Evolutionary conservation across 2,329 filamentous ascomycete species (phyloP).

Genomic region (Ceratocystis ficicola): DNA sequence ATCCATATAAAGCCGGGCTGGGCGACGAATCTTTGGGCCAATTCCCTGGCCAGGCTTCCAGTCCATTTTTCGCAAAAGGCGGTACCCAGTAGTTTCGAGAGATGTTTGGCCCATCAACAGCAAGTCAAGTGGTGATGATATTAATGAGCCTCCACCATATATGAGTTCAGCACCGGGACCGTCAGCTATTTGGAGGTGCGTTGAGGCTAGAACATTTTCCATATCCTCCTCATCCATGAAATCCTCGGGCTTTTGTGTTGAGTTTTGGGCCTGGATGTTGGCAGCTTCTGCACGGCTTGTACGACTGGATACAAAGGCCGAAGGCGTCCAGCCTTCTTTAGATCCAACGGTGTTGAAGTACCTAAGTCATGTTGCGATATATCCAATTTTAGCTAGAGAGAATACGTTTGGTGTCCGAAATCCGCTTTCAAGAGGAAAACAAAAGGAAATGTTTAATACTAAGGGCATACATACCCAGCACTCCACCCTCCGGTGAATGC

Average conservation of each 20-base stretch:
- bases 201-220: slow-evolving; percentile 69
- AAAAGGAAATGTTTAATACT: background rate
- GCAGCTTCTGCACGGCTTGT: slow-evolving; percentile 47
- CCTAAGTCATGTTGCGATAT: slow-evolving; percentile 35
- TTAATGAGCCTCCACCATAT: background rate
- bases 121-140: slow-evolving; percentile 57
- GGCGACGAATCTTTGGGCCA: slow-evolving; percentile 69
- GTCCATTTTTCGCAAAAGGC: slow-evolving; percentile 80
- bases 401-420: background rate
- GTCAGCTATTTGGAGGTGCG: slow-evolving; percentile 58
- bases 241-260: slow-evolving; percentile 61
- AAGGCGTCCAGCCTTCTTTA: slow-evolving; percentile 93
- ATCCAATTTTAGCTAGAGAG: slow-evolving; percentile 24
- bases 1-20: slow-evolving; percentile 47
- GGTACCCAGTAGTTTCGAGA: slow-evolving; percentile 77
- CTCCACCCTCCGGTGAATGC: slow-evolving; percentile 95
- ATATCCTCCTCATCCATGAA: slow-evolving; percentile 98
- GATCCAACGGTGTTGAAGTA: slow-evolving; percentile 98
- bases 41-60: slow-evolving; percentile 93
- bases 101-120: slow-evolving; percentile 52
- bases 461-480: slow-evolving; percentile 52
- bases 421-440: background rate
- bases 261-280: slow-evolving; percentile 26
- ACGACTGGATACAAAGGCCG: slow-evolving; percentile 83
- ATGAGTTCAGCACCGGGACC: slow-evolving; percentile 27